phyloP scores from a whole-genome alignment of 2,329 filamentous ascomycete genomes.

The Aspergillus hortae region DNA sequence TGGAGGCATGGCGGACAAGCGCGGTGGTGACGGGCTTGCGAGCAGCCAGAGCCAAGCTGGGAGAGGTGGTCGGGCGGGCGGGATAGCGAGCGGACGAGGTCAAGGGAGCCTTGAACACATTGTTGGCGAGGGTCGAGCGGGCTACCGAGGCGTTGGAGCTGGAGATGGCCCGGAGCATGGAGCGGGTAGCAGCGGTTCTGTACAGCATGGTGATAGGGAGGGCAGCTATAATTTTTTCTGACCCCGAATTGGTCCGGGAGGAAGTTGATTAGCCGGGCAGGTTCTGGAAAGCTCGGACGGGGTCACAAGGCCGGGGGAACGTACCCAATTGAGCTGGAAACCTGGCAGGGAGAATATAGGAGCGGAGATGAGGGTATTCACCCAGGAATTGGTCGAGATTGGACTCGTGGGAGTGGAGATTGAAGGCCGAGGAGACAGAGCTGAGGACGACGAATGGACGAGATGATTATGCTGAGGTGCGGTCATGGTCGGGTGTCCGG shows the following conservation, averaged over 20 bases:
- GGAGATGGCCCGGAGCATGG: constrained; percentile 41
- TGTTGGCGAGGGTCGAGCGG: constrained; percentile 39
- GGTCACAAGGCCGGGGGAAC: constrained; percentile 15
- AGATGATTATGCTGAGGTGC: constrained; percentile 35
- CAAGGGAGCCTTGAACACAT: constrained; percentile 43
- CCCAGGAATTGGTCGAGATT: constrained; percentile 27
- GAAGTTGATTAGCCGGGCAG: constrained; percentile 21
- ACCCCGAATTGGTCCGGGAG: constrained; percentile 16
- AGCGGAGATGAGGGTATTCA: constrained; percentile 31
- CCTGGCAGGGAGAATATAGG: constrained; percentile 15
- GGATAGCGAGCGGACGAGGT: constrained; percentile 39
- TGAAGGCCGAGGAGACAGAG: constrained; percentile 26
- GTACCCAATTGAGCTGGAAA: constrained; percentile 32
- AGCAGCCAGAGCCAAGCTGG: constrained; percentile 41
- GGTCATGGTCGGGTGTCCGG: constrained; percentile 22
- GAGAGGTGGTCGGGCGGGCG: constrained; percentile 31
- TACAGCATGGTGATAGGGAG: constrained; percentile 41
- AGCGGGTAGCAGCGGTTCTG: constrained; percentile 44
- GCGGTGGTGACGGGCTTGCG: constrained; percentile 46
- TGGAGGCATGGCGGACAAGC: constrained; percentile 48
- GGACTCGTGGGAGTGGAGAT: constrained; percentile 34
- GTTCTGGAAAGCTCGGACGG: constrained; percentile 31
- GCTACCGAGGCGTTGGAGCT: constrained; percentile 42
- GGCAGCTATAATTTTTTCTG: constrained; percentile 25
- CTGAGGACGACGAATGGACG: constrained; percentile 27